A percentile compares a stretch with the other conserved stretches of the same genome.
Evolutionary conservation across 2,329 filamentous ascomycete genomes (phyloP).

Genomic region (Reticulascus tulasneorum): DNA sequence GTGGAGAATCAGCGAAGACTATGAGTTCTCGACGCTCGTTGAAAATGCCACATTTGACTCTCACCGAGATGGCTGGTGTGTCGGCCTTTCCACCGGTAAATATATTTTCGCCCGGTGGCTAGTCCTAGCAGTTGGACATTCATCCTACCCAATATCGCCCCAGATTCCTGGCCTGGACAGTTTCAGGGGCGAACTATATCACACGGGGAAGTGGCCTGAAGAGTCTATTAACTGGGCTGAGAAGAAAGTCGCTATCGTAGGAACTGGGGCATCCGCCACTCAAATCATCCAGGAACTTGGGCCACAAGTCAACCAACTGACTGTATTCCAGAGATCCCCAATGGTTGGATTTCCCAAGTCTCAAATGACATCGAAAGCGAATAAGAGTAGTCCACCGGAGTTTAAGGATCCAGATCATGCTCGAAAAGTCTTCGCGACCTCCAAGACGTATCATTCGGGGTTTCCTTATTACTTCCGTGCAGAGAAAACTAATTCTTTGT

Average conservation of each 20-base stretch:
- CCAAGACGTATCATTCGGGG: too few relatives aligned
- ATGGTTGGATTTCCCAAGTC: conserved; percentile 54
- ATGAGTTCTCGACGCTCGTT: conserved; percentile 52
- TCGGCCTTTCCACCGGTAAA: too few relatives aligned
- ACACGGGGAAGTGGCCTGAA: conserved; percentile 59
- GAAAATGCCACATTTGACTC: too few relatives aligned
- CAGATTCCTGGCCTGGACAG: conserved; percentile 43
- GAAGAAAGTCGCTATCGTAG: conserved; percentile 60
- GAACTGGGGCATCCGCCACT: conserved; percentile 61
- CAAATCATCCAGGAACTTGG: conserved; percentile 61
- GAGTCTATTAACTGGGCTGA: conserved; percentile 50
- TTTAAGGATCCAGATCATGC: conserved; percentile 45
- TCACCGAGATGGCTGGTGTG: too few relatives aligned
- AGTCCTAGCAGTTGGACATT: conserved; percentile 52
- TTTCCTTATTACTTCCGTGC: conserved; percentile 54
- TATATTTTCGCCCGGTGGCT: too few relatives aligned
- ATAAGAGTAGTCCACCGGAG: too few relatives aligned
- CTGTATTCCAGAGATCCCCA: conserved; percentile 64
- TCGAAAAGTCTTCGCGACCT: conserved; percentile 44
- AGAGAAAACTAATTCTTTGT: conserved; percentile 52
- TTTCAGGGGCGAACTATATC: conserved; percentile 57
- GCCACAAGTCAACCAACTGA: conserved; percentile 34
- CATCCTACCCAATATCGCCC: conserved; percentile 25
- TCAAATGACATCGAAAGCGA: too few relatives aligned
- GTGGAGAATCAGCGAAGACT: conserved; percentile 50